Evolutionary conservation across 805 yeast species (phyloP), one percentile per base, ranked within the genome.

Genomic region (Lachancea sp.): DNA sequence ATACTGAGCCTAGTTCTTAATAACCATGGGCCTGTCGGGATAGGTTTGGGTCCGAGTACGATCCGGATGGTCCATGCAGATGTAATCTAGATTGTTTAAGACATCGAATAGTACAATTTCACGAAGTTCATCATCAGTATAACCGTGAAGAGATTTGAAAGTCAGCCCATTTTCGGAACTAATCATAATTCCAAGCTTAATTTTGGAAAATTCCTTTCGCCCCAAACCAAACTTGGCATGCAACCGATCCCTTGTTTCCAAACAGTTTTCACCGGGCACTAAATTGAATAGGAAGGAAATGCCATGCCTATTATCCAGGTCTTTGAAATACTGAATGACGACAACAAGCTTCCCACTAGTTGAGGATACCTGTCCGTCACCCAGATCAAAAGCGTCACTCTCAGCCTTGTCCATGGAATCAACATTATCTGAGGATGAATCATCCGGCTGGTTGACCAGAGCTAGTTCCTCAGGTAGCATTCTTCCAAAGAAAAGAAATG

Each of bases 61-160:
- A 57, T 87, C 96, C 1, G 92, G 88, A 54, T 86, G 95, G 56
- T 92, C 96, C 56, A 92, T 67, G 20, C 89, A 94, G 38, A 92
- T 64, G 23, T 69, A 70, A 43, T 75, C 80, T 33, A 68, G 68
- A 8, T 68, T 65, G 13, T 67, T 61, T 43, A 80, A 56, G 30
- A 72, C 72, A 40, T 79, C 80, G 56, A 67, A 82, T 13, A 88
- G 63, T 4, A 72, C 67, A 32, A 74, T 48, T 19, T 47, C 52
- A 12, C 52, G 47, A 12, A 58, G 44, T 6, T 72, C 74, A 19
- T 76, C 78, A 38, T 78, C 78, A 2, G 74, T 77, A 33, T 72
- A 61, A 42, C 76, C 71, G 50, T 49, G 55, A 23, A 63, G 31
- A 26, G 67, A 59, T 46, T 69, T 52, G 43, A 67, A 43, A 36